phyloP scores from a whole-genome alignment of 1,284 basidiomycete genomes.

The Heterobasidion irregulare region DNA sequence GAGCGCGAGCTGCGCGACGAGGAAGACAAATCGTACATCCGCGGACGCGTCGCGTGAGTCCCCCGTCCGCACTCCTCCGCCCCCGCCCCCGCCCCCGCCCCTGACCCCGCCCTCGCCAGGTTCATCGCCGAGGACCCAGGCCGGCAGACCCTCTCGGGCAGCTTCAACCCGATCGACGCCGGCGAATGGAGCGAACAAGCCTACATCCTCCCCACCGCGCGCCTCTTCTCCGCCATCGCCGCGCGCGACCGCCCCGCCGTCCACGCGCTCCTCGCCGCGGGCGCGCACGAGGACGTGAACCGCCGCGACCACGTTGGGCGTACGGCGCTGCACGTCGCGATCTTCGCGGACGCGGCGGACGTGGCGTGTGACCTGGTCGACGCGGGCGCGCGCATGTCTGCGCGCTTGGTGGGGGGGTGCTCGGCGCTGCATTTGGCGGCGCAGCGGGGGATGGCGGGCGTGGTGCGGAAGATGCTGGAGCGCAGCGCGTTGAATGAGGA shows the following conservation, averaged over 20 bases:
- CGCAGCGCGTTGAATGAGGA: slow-evolving; percentile 30
- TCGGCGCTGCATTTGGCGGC: slow-evolving; percentile 48
- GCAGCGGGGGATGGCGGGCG: slow-evolving; percentile 29
- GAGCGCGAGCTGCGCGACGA: slow-evolving; percentile 18
- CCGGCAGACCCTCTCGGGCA: slow-evolving; percentile 50
- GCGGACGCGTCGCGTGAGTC: slow-evolving; percentile 42
- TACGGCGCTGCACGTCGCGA: slow-evolving; percentile 43
- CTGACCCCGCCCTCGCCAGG: not conserved
- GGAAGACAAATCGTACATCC: slow-evolving; percentile 44
- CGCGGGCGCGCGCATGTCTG: slow-evolving; percentile 43
- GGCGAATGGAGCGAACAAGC: slow-evolving; percentile 56
- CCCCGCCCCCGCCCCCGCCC: too few species aligned
- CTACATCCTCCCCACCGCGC: slow-evolving; percentile 43
- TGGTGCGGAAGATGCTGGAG: slow-evolving; percentile 40
- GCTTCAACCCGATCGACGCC: slow-evolving; percentile 58
- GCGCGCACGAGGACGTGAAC: slow-evolving; percentile 29
- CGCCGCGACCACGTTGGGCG: slow-evolving; percentile 52
- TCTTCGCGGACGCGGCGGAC: not conserved
- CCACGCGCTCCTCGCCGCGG: slow-evolving; percentile 28
- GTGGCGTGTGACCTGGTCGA: slow-evolving; percentile 31
- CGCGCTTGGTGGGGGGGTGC: slow-evolving; percentile 45
- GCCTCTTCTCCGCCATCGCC: slow-evolving; percentile 46
- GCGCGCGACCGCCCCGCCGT: slow-evolving; percentile 30
- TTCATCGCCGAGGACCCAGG: slow-evolving; percentile 42
- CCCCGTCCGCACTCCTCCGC: too few species aligned